These are phyloP conservation scores for Blastocystis sp. DNA, from an alignment of 352 stramenopile genomes.

Conservation along the genomic window DNA sequence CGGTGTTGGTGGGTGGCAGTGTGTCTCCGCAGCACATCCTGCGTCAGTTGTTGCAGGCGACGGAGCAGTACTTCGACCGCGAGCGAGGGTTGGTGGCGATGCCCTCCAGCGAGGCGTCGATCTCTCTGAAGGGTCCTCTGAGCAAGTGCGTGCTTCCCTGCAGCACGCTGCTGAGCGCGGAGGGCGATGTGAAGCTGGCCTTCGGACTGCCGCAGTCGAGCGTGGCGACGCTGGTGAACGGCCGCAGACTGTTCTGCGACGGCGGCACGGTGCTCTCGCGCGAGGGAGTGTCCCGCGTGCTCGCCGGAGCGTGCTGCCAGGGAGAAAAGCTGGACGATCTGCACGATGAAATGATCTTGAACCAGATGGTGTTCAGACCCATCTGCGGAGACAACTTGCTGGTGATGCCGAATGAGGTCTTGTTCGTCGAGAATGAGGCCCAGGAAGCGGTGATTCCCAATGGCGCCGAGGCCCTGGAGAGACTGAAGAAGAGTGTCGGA, in stretches of 20 bases:
- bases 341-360: slow-evolving; percentile 36
- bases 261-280: not conserved
- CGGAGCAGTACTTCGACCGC: not conserved
- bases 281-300: slow-evolving; percentile 7
- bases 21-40: not conserved
- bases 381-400: slow-evolving; percentile 18
- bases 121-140: slow-evolving; percentile 20
- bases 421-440: slow-evolving; percentile 32
- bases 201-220: not conserved
- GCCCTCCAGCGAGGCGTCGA: not conserved
- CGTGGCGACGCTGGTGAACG: not conserved
- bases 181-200: not conserved
- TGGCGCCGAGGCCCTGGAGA: not conserved
- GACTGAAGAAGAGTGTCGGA: not conserved
- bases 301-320: not conserved
- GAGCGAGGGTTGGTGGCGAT: not conserved
- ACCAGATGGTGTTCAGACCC: slow-evolving; percentile 39
- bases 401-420: not conserved
- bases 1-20: not conserved
- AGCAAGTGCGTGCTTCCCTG: slow-evolving; percentile 45
- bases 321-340: not conserved
- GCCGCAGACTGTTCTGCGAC: slow-evolving; percentile 28
- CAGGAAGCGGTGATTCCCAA: not conserved
- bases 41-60: not conserved
- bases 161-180: not conserved